phyloP scores from a whole-genome alignment of 2,329 filamentous ascomycete genomes.

The Fusarium algeriense region DNA sequence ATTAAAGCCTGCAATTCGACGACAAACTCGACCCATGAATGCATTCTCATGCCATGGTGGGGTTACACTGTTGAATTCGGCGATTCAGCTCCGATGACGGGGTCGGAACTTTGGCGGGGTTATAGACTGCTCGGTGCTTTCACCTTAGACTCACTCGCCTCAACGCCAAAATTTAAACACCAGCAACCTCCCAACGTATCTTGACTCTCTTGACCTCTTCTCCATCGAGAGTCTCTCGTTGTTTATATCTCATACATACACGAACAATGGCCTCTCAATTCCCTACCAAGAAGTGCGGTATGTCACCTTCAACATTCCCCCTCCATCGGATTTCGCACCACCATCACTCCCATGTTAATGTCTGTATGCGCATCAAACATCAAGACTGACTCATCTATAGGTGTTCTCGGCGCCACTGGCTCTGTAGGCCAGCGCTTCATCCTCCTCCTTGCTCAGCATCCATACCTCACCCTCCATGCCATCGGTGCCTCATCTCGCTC shows the following conservation, averaged over 20 bases:
- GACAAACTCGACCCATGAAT: slow-evolving; percentile 21
- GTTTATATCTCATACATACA: not conserved
- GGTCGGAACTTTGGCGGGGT: slow-evolving; percentile 48
- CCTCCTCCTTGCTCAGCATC: slow-evolving; percentile 88
- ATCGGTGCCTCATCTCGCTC: slow-evolving; percentile 91
- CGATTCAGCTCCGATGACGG: slow-evolving; percentile 51
- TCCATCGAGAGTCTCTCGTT: not conserved
- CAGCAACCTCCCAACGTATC: slow-evolving; percentile 4
- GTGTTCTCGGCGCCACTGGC: slow-evolving; percentile 90
- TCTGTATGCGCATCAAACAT: not conserved
- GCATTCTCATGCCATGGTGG: slow-evolving; percentile 31
- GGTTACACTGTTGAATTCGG: slow-evolving; percentile 8
- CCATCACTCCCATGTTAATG: not conserved
- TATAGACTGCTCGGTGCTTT: slow-evolving; percentile 18
- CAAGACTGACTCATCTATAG: slow-evolving; percentile 52
- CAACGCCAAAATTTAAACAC: slow-evolving; percentile 39
- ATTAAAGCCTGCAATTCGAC: slow-evolving; percentile 27
- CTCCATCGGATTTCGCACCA: slow-evolving; percentile 22
- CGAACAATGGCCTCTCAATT: slow-evolving; percentile 57
- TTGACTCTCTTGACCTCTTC: not conserved
- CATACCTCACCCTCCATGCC: slow-evolving; percentile 86
- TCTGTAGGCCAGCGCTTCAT: slow-evolving; percentile 97
- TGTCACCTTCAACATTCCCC: slow-evolving; percentile 42
- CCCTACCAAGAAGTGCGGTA: slow-evolving; percentile 71
- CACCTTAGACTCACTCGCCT: slow-evolving; percentile 36